Base-by-base conservation (phyloP, 192 early-diverging fungal species). In the Blastocladiella britannica region DNA sequence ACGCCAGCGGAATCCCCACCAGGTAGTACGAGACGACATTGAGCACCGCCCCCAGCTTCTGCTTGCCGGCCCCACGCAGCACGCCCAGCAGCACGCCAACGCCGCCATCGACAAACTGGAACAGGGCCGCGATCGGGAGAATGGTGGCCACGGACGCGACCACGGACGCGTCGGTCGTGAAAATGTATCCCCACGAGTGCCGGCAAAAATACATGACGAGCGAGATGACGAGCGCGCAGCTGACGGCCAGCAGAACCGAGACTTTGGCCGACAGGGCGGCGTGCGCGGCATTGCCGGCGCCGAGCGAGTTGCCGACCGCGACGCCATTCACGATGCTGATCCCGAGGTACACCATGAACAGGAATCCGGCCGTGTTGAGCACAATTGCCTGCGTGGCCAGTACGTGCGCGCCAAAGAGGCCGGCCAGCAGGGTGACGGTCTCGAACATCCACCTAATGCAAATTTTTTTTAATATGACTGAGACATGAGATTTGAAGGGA, bases 361-460 rank as follows among this genome's bases (percentile, higher is more conserved):
- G 62, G 51, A 84, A 62, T 52, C 73, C 70, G 3, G 79, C 73
- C 25, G 83, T 83, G 23, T 83, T 88, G 43, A 93, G 73, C 31
- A 87, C 66, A 25, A 87, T 69, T 4, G 81, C 80, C 60, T 97
- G 93, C 24, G 86, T 79, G 15, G 91, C 92, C 31, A 97, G 68
- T 26, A 71, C 68, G 20, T 72, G 59, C 4, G 78, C 76, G 18
- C 91, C 88, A 3, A 97, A 67, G 54, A 81, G 73, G 18, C 87
- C 83, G 15, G 89, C 86, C 1, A 78, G 77, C 53, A 89, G 63
- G 24, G 86, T 75, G 12, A 84, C 74, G 20, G 82, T 57, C 57
- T 89, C 86, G 53, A 83, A 80, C 7, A 84, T 72, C 66, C 84
- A 74, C 54, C 54, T 54, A 20, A 6, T 1, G 0, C 12, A 12